phyloP scores from a whole-genome alignment of 257 asterid genomes.

The Capsicum pubescens region DNA sequence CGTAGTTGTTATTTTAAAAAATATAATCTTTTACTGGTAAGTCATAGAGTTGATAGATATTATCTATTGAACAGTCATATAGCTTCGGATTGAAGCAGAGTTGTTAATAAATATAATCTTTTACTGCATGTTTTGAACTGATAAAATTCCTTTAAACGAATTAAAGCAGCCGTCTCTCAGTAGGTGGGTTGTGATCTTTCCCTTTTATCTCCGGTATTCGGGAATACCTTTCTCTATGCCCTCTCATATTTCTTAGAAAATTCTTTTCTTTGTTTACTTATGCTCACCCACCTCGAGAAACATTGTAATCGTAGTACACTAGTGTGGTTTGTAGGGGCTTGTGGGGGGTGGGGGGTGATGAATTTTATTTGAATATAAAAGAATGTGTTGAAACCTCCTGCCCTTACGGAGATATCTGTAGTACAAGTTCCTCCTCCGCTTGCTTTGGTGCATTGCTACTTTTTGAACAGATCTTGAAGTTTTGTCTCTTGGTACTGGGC shows the following conservation, averaged over 20 bases:
- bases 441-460: neutral
- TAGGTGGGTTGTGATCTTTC: neutral
- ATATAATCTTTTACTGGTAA: neutral
- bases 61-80: neutral
- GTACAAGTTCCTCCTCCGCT: neutral
- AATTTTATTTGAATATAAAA: neutral
- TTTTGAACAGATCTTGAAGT: neutral
- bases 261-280: too few species aligned
- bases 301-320: neutral
- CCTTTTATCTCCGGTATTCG: too few species aligned
- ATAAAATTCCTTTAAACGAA: neutral
- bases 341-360: too few species aligned
- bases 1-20: neutral
- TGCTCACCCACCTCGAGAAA: neutral
- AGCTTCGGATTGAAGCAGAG: neutral
- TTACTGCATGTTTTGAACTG: neutral
- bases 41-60: too few species aligned
- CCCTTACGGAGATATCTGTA: neutral
- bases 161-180: slow-evolving; percentile 8
- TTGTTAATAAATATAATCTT: neutral
- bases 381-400: neutral
- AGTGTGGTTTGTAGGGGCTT: too few species aligned
- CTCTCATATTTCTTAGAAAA: neutral
- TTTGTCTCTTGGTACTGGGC: neutral
- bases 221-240: neutral